These are phyloP conservation scores for Dryadomyces sulphureus DNA, from an alignment of 2,329 filamentous ascomycete genomes.

Conservation along the genomic window DNA sequence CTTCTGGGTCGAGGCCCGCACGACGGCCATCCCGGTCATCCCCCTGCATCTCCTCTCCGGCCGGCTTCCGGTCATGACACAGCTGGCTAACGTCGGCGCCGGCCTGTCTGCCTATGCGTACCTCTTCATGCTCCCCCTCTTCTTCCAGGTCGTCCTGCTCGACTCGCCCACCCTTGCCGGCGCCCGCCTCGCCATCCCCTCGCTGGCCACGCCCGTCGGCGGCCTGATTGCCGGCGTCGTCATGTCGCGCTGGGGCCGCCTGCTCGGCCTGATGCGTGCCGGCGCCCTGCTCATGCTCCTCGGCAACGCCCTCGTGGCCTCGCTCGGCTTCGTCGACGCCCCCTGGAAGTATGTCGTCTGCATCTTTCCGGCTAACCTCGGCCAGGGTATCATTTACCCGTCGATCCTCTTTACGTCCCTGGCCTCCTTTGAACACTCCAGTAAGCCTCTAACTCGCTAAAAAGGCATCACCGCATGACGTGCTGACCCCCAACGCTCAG, in stretches of 20 bases:
- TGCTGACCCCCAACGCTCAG: no score
- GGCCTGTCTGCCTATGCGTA: constrained; percentile 1
- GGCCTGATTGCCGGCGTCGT: constrained; percentile 21
- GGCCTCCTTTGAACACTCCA: constrained; percentile 45
- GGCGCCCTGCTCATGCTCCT: constrained; percentile 36
- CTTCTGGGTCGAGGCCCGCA: constrained; percentile 19
- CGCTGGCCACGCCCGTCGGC: constrained; percentile 23
- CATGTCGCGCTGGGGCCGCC: constrained; percentile 26
- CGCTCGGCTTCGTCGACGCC: constrained; percentile 24
- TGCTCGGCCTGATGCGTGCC: constrained; percentile 34
- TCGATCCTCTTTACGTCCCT: constrained; percentile 45
- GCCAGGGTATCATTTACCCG: constrained; percentile 45
- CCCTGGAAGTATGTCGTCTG: constrained; percentile 31
- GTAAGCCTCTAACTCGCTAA: constrained; percentile 22
- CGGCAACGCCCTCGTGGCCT: constrained; percentile 36
- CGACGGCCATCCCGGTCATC: constrained; percentile 24
- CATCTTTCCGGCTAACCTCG: constrained; percentile 42
- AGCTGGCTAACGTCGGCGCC: constrained; percentile 1
- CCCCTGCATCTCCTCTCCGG: constrained; percentile 10
- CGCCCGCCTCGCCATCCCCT: constrained; percentile 21
- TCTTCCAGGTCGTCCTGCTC: constrained; percentile 28
- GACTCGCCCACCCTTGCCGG: constrained; percentile 23
- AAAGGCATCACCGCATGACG: no score
- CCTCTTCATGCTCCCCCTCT: constrained; percentile 14
- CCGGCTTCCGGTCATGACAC: no score